Evolutionary conservation across 305 asterid species (phyloP).

Genomic region (Plantago coronopus): DNA sequence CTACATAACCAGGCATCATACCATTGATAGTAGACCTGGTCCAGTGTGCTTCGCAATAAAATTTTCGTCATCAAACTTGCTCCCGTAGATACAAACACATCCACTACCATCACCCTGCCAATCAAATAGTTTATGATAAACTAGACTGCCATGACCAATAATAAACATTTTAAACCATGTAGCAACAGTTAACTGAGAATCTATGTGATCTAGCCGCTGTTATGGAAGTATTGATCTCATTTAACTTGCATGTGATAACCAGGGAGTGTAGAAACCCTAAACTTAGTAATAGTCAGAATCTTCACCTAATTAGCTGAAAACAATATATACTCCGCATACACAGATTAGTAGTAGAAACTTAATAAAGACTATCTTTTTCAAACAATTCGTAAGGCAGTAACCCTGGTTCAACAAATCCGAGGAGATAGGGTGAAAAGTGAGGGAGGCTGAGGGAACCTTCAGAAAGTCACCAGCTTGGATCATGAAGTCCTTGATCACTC

Average conservation of each 20-base stretch:
- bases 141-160: background rate
- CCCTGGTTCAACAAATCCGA: constrained; percentile 1
- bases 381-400: background rate
- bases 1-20: constrained; percentile 26
- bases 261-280: background rate
- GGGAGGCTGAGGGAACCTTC: constrained; percentile 46
- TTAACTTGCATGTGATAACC: constrained; percentile 2
- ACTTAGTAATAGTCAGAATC: background rate
- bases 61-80: constrained; percentile 95
- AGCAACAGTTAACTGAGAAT: constrained; percentile 2
- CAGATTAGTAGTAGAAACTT: too few relatives aligned
- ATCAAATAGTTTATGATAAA: constrained; percentile 22
- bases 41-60: constrained; percentile 95
- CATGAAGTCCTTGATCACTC: constrained; percentile 98
- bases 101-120: constrained; percentile 98
- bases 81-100: constrained; percentile 82
- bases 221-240: constrained; percentile 8
- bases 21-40: constrained; percentile 95
- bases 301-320: constrained; percentile 1
- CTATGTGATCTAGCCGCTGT: constrained; percentile 1
- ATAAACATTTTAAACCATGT: constrained; percentile 1
- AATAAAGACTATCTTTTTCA: background rate
- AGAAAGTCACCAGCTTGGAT: constrained; percentile 94
- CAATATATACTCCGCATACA: background rate
- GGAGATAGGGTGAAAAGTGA: constrained; percentile 12